Evolutionary conservation across 2,329 filamentous ascomycete genomes (phyloP).

Genomic region (Chrysoporthe puriensis): DNA sequence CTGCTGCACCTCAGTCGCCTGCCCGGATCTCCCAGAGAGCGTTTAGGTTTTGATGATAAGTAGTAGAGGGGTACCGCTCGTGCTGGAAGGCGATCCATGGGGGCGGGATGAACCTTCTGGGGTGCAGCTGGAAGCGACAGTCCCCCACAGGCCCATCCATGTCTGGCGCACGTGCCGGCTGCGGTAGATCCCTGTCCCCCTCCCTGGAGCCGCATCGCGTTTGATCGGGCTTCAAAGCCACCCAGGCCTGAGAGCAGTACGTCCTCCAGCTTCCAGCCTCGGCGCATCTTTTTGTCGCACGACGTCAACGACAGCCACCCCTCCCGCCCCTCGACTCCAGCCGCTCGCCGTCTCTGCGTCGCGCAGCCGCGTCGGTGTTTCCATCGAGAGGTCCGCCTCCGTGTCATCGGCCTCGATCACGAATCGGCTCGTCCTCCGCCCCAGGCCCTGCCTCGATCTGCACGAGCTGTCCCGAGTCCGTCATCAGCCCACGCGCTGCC

Average conservation of each 20-base stretch:
- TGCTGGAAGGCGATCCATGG: too few species aligned
- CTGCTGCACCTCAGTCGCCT: too few species aligned
- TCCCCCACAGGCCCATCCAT: slow-evolving; percentile 1
- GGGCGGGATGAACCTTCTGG: not conserved
- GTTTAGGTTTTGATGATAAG: too few species aligned
- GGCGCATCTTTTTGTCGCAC: not conserved
- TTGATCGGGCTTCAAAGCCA: slow-evolving; percentile 2
- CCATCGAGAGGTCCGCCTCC: not conserved
- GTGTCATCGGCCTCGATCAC: not conserved
- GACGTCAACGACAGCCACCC: not conserved
- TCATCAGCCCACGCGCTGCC: not conserved
- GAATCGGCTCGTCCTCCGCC: not conserved
- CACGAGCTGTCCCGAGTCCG: not conserved
- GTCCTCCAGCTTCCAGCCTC: not conserved
- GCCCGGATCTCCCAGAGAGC: too few species aligned
- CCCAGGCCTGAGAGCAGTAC: too few species aligned
- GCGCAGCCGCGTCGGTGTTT: not conserved
- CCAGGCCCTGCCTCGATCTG: not conserved
- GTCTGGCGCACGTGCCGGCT: not conserved
- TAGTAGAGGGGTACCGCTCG: too few species aligned
- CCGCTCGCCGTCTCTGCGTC: not conserved
- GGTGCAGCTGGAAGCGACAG: not conserved
- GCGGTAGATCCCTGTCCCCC: slow-evolving; percentile 1
- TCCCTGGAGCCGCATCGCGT: not conserved
- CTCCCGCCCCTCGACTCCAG: not conserved